These are phyloP conservation scores for Diaporthe citrichinensis DNA, from an alignment of 2,329 filamentous ascomycete species.

Conservation along the genomic window DNA sequence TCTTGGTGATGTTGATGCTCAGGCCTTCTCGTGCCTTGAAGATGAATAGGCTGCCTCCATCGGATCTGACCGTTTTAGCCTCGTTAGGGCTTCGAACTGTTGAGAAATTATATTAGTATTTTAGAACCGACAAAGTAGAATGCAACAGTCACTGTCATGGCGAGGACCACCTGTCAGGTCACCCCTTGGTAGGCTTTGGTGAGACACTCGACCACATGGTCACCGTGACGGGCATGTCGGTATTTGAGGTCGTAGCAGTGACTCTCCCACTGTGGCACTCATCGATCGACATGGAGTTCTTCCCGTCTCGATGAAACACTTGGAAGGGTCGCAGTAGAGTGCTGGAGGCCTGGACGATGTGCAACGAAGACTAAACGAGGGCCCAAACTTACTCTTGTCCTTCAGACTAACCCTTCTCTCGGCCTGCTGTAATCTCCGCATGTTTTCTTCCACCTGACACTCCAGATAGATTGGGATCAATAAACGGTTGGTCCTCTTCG, in stretches of 20 bases:
- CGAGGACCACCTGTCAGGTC: not conserved
- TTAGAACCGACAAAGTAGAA: not conserved
- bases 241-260: not conserved
- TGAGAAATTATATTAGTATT: constrained; percentile 5
- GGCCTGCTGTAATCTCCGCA: constrained; percentile 44
- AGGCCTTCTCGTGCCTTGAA: constrained; percentile 41
- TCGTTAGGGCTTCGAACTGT: constrained; percentile 41
- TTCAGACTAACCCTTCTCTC: constrained; percentile 44
- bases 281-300: not conserved
- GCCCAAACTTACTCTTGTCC: constrained; percentile 39
- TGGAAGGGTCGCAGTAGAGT: too few species aligned
- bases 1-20: constrained; percentile 47
- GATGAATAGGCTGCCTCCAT: constrained; percentile 40
- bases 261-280: not conserved
- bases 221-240: not conserved
- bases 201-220: not conserved
- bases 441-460: constrained; percentile 45
- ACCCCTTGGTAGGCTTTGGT: not conserved
- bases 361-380: not conserved
- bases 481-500: constrained; percentile 45
- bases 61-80: constrained; percentile 39
- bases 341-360: too few species aligned
- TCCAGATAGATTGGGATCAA: constrained; percentile 49
- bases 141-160: not conserved
- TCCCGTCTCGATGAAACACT: not conserved